A percentile compares a stretch with the other conserved stretches of the same genome.
Conservation (phyloP, 106 monocot genomes). For the Allium cepa region DNA sequence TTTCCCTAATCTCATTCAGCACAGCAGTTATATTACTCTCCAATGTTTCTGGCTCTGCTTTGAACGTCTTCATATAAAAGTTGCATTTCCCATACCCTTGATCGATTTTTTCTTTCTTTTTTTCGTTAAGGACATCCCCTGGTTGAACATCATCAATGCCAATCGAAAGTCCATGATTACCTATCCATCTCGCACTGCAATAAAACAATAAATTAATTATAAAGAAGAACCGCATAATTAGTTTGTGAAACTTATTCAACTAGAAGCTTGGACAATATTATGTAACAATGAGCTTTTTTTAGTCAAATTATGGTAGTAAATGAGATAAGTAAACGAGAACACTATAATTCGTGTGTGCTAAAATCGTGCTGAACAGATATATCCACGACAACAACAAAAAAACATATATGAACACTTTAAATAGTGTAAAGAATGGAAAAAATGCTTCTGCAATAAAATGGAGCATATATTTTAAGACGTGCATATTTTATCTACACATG, state of each 20-base stretch:
- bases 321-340: too few species aligned
- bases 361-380: too few species aligned
- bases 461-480: neutral
- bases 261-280: too few species aligned
- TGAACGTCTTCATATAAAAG: slow-evolving; percentile 57
- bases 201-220: neutral
- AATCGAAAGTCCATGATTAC: slow-evolving; percentile 99
- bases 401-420: too few species aligned
- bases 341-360: too few species aligned
- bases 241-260: too few species aligned
- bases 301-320: too few species aligned
- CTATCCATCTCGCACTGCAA: slow-evolving; percentile 96
- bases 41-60: slow-evolving; percentile 68
- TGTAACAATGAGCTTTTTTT: too few species aligned
- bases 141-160: slow-evolving; percentile 97
- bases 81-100: slow-evolving; percentile 63
- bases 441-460: too few species aligned
- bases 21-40: slow-evolving; percentile 59
- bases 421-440: too few species aligned
- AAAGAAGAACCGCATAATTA: too few species aligned
- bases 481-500: neutral
- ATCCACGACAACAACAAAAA: too few species aligned
- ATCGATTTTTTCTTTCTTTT: slow-evolving; percentile 64
- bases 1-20: slow-evolving; percentile 65
- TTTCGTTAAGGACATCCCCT: slow-evolving; percentile 46